These are phyloP conservation scores for Starmerella geochares DNA, from an alignment of 805 yeast genomes.

Conservation along the genomic window DNA sequence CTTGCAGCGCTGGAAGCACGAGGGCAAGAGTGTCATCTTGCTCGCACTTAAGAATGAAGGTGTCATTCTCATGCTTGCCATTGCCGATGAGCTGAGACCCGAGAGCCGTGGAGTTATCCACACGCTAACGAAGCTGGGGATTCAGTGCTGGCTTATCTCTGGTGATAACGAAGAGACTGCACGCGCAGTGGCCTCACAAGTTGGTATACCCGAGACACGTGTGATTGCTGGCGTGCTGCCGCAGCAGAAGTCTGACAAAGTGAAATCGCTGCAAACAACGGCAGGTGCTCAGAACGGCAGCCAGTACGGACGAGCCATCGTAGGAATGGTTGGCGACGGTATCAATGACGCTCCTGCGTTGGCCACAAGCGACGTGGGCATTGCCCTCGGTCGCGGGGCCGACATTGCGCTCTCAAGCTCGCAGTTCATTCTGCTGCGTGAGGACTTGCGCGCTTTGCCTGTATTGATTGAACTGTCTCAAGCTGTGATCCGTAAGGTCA, in stretches of 20 bases:
- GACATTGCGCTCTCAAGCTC: constrained; percentile 67
- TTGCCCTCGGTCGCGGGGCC: constrained; percentile 66
- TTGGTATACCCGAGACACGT: constrained; percentile 44
- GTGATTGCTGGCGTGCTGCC: constrained; percentile 67
- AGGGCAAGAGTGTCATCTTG: constrained; percentile 54
- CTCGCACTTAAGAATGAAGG: constrained; percentile 36
- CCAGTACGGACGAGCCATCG: constrained; percentile 32
- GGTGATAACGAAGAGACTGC: constrained; percentile 68
- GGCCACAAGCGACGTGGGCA: constrained; percentile 64
- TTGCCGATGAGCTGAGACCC: constrained; percentile 44
- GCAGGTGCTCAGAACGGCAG: constrained; percentile 22
- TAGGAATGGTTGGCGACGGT: constrained; percentile 79
- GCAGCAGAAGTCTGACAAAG: constrained; percentile 54
- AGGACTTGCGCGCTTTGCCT: constrained; percentile 42
- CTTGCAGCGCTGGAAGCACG: constrained; percentile 46
- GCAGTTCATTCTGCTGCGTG: constrained; percentile 54
- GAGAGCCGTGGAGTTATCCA: constrained; percentile 48
- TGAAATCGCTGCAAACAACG: constrained; percentile 45
- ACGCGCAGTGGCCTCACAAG: constrained; percentile 49
- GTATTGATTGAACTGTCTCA: constrained; percentile 56
- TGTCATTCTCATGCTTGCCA: constrained; percentile 39
- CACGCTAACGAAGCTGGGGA: constrained; percentile 34
- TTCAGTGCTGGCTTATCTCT: constrained; percentile 64
- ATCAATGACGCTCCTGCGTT: constrained; percentile 76
- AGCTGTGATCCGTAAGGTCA: constrained; percentile 62